Evolutionary conservation across 768 basidiomycete species (phyloP).

Genomic region (Kwoniella bestiolae): DNA sequence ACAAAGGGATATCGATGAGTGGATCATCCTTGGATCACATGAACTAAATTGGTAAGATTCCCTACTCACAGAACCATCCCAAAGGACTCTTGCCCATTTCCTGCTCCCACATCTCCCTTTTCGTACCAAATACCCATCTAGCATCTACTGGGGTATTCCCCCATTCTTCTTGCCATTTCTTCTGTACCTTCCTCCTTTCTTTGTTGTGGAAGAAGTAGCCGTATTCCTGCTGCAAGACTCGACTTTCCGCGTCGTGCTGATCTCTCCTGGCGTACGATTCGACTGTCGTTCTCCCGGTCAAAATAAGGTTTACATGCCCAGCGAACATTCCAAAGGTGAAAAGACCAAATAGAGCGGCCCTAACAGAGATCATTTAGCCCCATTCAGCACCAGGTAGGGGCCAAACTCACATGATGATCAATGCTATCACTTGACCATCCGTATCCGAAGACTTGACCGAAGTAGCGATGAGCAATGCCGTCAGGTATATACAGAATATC

Average conservation of each 20-base stretch:
- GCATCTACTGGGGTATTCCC: conserved; percentile 75
- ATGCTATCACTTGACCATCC: conserved; percentile 72
- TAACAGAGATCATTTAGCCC: conserved; percentile 54
- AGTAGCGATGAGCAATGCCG: conserved; percentile 66
- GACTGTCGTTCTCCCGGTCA: conserved; percentile 74
- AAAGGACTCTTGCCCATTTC: conserved; percentile 74
- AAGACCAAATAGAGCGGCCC: conserved; percentile 71
- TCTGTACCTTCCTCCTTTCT: conserved; percentile 47
- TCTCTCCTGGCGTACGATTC: conserved; percentile 68
- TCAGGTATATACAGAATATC: conserved; percentile 68
- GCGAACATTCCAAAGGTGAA: conserved; percentile 68
- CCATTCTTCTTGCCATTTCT: conserved; percentile 79
- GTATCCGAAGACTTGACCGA: conserved; percentile 50
- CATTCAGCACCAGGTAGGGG: background rate
- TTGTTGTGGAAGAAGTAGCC: conserved; percentile 62
- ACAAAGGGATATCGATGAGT: background rate
- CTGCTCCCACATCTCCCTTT: conserved; percentile 70
- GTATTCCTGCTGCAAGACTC: conserved; percentile 63
- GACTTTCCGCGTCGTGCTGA: conserved; percentile 70
- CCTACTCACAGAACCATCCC: conserved; percentile 75
- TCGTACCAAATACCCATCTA: conserved; percentile 79
- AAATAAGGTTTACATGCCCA: conserved; percentile 68
- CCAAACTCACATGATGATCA: conserved; percentile 73
- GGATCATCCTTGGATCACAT: no score
- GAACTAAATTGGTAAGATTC: background rate